These are phyloP conservation scores for Mortierella sp. DNA, from an alignment of 371 early-diverging fungal genomes.

Conservation along the genomic window DNA sequence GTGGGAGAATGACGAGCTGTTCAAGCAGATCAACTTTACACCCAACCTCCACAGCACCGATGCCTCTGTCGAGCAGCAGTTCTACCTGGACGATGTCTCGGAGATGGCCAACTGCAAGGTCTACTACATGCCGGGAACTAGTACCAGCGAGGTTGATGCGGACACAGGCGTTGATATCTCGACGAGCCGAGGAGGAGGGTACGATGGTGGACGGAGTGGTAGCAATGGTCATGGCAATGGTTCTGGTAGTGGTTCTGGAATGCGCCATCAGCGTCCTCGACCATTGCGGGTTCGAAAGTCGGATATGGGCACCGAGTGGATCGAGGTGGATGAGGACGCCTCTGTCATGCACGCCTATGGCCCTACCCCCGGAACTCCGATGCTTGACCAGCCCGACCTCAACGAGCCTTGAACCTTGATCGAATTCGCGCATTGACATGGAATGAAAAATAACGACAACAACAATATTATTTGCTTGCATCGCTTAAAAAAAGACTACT, in stretches of 20 bases:
- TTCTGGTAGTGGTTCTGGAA: conserved; percentile 16
- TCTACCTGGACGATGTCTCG: conserved; percentile 41
- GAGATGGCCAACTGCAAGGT: conserved; percentile 21
- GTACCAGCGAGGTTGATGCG: conserved; percentile 31
- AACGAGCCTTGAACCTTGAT: conserved; percentile 11
- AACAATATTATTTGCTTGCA: background rate
- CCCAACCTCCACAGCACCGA: conserved; percentile 42
- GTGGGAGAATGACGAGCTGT: conserved; percentile 43
- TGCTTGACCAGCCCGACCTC: conserved; percentile 25
- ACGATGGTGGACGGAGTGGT: conserved; percentile 1
- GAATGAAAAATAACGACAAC: background rate
- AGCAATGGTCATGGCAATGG: background rate
- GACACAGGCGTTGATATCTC: conserved; percentile 38
- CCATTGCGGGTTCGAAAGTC: conserved; percentile 52
- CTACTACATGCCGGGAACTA: conserved; percentile 22
- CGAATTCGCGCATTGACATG: background rate
- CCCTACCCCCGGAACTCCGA: conserved; percentile 27
- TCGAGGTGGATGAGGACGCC: conserved; percentile 33
- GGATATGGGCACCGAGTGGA: conserved; percentile 54
- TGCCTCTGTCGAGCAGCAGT: conserved; percentile 44
- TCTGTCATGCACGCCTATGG: conserved; percentile 49
- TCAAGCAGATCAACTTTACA: conserved; percentile 45
- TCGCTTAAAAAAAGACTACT: background rate
- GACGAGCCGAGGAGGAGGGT: conserved; percentile 19
- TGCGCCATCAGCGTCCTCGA: conserved; percentile 21